Base-by-base conservation (phyloP, 345 rosid genomes). In the Physaria fendleri region DNA sequence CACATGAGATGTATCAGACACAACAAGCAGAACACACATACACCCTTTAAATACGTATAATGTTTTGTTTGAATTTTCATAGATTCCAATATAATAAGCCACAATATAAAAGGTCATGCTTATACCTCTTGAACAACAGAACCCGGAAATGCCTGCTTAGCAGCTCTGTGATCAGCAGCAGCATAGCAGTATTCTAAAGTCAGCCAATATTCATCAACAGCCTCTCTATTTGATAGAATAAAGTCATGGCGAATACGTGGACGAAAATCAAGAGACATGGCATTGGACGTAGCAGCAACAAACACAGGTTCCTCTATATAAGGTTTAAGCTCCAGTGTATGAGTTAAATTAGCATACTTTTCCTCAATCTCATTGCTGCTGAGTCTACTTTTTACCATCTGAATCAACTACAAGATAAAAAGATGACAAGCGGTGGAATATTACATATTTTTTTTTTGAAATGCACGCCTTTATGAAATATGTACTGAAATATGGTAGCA, bases 141-240 rank as follows among this genome's bases (percentile, higher is more conserved):
- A 60, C 97, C 97, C 64, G 98, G 98, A 75, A 92, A 92, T 55
- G 97, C 93, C 70, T 75, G 83, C 71, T 76, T 59, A 56, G 97
- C 87, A 67, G 98, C 87, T 66, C 73, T 81, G 35, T 77, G 87
- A 73, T 88, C 93, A 67, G 90, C 80, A 70, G 90, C 87, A 78
- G 97, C 88, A 74, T 84, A 92, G 69, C 98, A 92, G 74, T 82
- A 92, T 74, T 92, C 98, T 72, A 92, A 71, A 56, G 93, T 88
- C 34, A 80, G 78, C 98, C 98, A 92, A 65, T 92, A 92, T 44
- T 92, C 97, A 64, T 86, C 76, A 64, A 92, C 87, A 69, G 93
- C 97, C 67, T 82, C 87, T 65, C 70, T 76, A 50, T 51, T 84
- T 71, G 85, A 83, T 52, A 92, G 71, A 62, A 82, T 56, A 61